These are phyloP conservation scores for Neurospora sp. DNA, from an alignment of 495 filamentous ascomycete genomes.

Conservation along the genomic window DNA sequence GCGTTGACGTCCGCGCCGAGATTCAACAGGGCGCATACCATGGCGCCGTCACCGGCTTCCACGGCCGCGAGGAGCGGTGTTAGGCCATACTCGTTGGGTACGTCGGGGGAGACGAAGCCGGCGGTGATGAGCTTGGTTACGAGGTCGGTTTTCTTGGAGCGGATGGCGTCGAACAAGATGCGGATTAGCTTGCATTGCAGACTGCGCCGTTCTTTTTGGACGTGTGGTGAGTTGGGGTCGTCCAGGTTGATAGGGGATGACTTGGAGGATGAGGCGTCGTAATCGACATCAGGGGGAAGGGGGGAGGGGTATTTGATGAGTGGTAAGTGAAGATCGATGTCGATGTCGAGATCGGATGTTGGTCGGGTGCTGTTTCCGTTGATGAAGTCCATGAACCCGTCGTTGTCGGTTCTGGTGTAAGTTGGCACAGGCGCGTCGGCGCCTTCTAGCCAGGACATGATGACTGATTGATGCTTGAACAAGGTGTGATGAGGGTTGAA, in stretches of 20 bases:
- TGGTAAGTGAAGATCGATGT: constrained; percentile 3
- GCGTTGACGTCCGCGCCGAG: constrained; percentile 22
- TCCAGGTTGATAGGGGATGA: not conserved
- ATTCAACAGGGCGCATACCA: constrained; percentile 20
- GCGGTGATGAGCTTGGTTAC: constrained; percentile 9
- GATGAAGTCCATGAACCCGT: not conserved
- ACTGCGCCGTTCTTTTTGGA: not conserved
- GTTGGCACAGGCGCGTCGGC: constrained; percentile 4
- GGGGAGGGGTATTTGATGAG: constrained; percentile 3
- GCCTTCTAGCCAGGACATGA: not conserved
- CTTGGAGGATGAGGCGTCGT: not conserved
- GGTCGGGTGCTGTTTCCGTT: not conserved
- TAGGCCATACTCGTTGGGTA: constrained; percentile 7
- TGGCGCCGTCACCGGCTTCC: constrained; percentile 14
- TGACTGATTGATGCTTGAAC: not conserved
- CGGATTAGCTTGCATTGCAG: constrained; percentile 10
- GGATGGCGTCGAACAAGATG: constrained; percentile 14
- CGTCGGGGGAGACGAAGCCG: constrained; percentile 21
- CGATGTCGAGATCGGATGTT: not conserved
- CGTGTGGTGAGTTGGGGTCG: not conserved
- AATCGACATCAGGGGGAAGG: not conserved
- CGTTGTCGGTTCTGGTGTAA: constrained; percentile 5
- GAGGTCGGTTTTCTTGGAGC: constrained; percentile 8
- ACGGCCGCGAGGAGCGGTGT: constrained; percentile 30
- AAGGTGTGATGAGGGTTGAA: not conserved